These are phyloP conservation scores for Fusarium austroafricanum DNA, from an alignment of 2,329 filamentous ascomycete genomes.

Conservation along the genomic window DNA sequence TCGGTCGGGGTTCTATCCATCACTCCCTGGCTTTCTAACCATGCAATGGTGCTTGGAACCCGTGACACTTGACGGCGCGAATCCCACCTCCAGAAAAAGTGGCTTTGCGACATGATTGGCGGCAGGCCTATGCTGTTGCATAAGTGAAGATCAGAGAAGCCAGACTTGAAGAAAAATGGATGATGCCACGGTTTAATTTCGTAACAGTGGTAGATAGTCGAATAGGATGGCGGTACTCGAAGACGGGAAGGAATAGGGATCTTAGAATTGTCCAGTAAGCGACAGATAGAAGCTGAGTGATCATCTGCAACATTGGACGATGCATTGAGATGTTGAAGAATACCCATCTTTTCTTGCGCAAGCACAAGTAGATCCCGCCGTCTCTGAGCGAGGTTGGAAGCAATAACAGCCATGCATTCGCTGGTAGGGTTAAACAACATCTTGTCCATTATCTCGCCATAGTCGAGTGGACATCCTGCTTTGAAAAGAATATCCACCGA, in stretches of 20 bases:
- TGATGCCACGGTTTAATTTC: accelerated
- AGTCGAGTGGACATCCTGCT: background rate
- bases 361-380: background rate
- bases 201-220: background rate
- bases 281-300: background rate
- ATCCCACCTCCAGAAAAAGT: background rate
- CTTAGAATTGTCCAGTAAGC: accelerated
- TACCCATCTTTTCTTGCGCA: accelerated
- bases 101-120: accelerated
- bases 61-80: too few species aligned
- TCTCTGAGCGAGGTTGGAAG: background rate
- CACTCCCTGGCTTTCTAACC: background rate
- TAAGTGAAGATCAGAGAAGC: background rate
- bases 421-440: background rate
- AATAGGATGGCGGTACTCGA: background rate
- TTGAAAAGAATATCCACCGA: background rate
- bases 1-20: background rate
- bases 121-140: accelerated
- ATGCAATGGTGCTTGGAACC: background rate
- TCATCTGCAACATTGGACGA: background rate
- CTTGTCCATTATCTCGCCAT: background rate
- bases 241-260: background rate
- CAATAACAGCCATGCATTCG: background rate
- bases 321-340: background rate
- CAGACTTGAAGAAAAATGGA: background rate